Evolutionary conservation across 2,329 filamentous ascomycete species (phyloP).

Genomic region (Torrubiellomyces zombiae): DNA sequence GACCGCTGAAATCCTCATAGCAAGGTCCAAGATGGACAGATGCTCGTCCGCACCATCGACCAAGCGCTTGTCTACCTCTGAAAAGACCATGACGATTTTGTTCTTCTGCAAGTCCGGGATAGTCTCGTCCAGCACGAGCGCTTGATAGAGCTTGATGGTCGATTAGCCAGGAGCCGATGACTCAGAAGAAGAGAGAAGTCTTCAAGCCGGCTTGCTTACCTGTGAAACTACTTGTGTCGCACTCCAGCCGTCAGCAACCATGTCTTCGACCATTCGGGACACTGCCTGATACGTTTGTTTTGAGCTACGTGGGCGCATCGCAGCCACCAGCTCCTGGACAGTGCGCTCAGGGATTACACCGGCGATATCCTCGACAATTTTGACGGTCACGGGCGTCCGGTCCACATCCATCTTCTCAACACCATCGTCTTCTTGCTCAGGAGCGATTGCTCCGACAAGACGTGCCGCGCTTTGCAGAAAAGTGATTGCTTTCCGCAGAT

Average conservation of each 20-base stretch:
- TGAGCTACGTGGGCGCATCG: conserved; percentile 56
- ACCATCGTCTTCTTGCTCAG: conserved; percentile 28
- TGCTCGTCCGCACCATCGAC: conserved; percentile 95
- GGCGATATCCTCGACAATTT: conserved; percentile 83
- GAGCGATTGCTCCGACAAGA: conserved; percentile 53
- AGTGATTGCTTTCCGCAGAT: conserved; percentile 90
- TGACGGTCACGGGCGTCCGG: conserved; percentile 51
- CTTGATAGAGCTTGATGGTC: conserved; percentile 53
- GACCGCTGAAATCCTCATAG: conserved; percentile 64
- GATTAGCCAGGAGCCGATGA: conserved; percentile 6
- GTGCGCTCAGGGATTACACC: conserved; percentile 73
- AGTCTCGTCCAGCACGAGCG: conserved; percentile 66
- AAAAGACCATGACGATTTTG: conserved; percentile 76
- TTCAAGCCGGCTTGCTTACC: conserved; percentile 24
- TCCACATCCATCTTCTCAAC: conserved; percentile 47
- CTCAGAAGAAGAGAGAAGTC: background rate
- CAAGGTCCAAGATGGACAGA: conserved; percentile 71
- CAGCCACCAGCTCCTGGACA: conserved; percentile 51
- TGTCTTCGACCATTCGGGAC: conserved; percentile 66
- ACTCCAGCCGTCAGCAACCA: conserved; percentile 95
- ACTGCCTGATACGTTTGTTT: conserved; percentile 56
- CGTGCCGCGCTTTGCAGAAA: conserved; percentile 89
- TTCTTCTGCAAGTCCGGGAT: conserved; percentile 80
- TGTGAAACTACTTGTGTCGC: conserved; percentile 75
- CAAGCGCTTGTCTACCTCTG: conserved; percentile 83